Percentiles rank a stretch among this genome's conserved stretches.
These are phyloP conservation scores for Mortierella sp. DNA, from an alignment of 371 early-diverging fungal species.

Conservation along the genomic window DNA sequence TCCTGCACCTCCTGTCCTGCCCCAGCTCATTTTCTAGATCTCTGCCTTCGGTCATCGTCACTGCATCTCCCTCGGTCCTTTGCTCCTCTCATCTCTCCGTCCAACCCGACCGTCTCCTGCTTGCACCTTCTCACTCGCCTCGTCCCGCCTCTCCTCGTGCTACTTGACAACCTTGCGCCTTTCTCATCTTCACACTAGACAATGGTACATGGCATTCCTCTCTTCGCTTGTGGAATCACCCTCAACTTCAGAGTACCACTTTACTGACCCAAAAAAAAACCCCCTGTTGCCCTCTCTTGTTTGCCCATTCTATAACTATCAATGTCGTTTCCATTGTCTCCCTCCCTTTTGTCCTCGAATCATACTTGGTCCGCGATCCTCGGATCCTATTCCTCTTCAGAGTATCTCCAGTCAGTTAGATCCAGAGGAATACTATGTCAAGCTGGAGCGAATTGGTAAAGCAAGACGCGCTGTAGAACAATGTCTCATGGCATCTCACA, in stretches of 20 bases:
- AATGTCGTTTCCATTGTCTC: too few species aligned
- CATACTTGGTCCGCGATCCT: too few species aligned
- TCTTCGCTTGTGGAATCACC: background rate
- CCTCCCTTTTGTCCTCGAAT: background rate
- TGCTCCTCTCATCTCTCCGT: background rate
- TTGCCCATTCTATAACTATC: too few species aligned
- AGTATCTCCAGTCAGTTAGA: conserved; percentile 48
- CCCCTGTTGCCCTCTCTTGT: too few species aligned
- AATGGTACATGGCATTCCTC: too few species aligned
- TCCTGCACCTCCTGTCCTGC: background rate
- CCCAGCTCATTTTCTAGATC: conserved; percentile 2
- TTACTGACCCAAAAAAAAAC: too few species aligned
- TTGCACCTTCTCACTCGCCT: background rate
- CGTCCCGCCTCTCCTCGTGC: background rate
- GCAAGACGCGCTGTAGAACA: background rate
- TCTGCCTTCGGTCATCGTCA: too few species aligned
- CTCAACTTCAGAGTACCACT: too few species aligned
- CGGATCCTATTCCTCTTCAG: conserved; percentile 4
- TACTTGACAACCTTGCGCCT: too few species aligned
- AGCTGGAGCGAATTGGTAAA: conserved; percentile 47
- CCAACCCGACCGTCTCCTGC: background rate
- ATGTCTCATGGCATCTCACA: background rate
- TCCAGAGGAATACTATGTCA: conserved; percentile 51
- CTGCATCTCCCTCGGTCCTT: background rate
- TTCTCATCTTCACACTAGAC: too few species aligned